Evolutionary conservation across 805 yeast genomes (phyloP), one percentile per base, ranked within the genome.

Genomic region (Saturnispora sekii): DNA sequence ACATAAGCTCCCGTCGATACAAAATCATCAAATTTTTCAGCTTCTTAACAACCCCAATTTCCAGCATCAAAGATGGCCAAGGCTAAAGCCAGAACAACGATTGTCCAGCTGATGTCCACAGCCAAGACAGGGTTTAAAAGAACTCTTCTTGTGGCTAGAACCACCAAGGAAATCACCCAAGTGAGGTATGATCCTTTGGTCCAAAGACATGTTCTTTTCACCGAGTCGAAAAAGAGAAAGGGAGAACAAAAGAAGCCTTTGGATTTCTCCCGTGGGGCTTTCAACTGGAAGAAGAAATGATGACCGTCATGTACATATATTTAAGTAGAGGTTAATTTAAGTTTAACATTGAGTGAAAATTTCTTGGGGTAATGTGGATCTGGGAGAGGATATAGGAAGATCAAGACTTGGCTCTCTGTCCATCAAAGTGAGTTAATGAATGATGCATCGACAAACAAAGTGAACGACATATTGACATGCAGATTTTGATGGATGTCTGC

Each of bases 71-170:
- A 4, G 6, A 47, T 52, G 50, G 50, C 48, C 61, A 74, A 83
- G 63, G 79, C 82, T 38, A 85, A 85, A 65, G 73, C 84, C 21
- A 79, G 88, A 58, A 79, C 79, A 53, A 83, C 95, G 4, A 79
- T 89, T 59, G 82, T 90, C 47, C 86, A 87, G 63, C 74, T 90
- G 51, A 69, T 89, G 2, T 90, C 97, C 1, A 74, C 93, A 2
- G 97, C 97, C 14, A 77, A 82, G 54, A 89, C 97, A 1, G 97
- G 97, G 1, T 85, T 73, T 64, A 78, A 79, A 60, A 79, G 94
- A 60, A 81, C 88, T 61, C 76, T 88, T 52, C 70, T 79, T 42
- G 76, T 89, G 39, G 93, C 88, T 41, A 81, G 96, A 68, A 79
- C 84, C 44, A 79, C 94, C 3, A 84, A 85, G 40, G 70, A 77